Conservation (phyloP, 345 rosid species). For the Rhizophora apiculata region DNA sequence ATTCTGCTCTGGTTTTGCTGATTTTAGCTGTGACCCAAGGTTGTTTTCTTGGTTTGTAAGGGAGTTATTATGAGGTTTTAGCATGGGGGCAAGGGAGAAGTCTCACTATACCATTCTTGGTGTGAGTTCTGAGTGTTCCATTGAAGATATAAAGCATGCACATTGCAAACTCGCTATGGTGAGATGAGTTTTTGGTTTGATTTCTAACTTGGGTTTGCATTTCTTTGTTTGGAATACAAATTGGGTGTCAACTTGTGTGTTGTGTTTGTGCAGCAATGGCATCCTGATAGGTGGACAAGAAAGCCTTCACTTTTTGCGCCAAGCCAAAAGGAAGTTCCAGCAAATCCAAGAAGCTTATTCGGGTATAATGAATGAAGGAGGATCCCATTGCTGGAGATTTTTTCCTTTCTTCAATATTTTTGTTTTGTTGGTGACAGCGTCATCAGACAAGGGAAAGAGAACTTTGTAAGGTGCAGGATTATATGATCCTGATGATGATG, state of each 20-base stretch:
- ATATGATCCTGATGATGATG: slow-evolving; percentile 43
- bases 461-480: slow-evolving; percentile 45
- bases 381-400: neutral
- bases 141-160: slow-evolving; percentile 46
- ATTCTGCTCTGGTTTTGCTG: neutral
- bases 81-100: slow-evolving; percentile 27
- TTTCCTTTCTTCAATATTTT: neutral
- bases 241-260: neutral
- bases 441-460: slow-evolving; percentile 50
- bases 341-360: slow-evolving; percentile 63
- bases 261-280: neutral
- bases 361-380: slow-evolving; percentile 18
- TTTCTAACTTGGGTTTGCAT: neutral
- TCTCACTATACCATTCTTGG: slow-evolving; percentile 48
- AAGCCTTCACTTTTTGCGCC: slow-evolving; percentile 36
- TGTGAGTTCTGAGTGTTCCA: slow-evolving; percentile 34
- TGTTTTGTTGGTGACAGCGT: slow-evolving; percentile 26
- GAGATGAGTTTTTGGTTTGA: neutral
- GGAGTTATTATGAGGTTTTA: slow-evolving; percentile 38
- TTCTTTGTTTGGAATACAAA: neutral
- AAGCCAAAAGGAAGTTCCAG: slow-evolving; percentile 59
- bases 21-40: slow-evolving; percentile 3
- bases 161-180: slow-evolving; percentile 65
- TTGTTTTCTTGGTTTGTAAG: slow-evolving; percentile 32
- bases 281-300: slow-evolving; percentile 6